Evolutionary conservation across 139 green algal genomes (phyloP).

Genomic region (Closterium sp.): DNA sequence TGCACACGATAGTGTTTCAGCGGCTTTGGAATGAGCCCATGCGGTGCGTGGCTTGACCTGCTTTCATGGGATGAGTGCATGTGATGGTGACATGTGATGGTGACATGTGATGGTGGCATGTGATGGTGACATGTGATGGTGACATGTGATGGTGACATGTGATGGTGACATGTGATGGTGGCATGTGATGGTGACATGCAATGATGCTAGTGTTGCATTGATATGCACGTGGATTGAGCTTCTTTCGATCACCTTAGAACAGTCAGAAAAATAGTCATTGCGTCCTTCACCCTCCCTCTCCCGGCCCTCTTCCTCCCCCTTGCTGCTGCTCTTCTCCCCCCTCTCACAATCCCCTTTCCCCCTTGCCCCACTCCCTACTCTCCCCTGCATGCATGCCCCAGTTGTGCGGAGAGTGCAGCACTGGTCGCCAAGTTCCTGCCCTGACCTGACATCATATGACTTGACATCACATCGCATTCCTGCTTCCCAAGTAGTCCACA

Average conservation of each 20-base stretch:
- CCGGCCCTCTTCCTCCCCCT: background rate
- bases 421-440: background rate
- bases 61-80: background rate
- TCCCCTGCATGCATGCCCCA: background rate
- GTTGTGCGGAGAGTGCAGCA: background rate
- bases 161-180: too few relatives aligned
- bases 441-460: background rate
- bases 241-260: too few relatives aligned
- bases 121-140: background rate
- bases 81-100: background rate
- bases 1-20: constrained; percentile 4
- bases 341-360: background rate
- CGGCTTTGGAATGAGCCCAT: background rate
- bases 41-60: background rate
- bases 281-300: background rate
- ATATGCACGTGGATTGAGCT: too few relatives aligned
- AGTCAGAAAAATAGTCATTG: too few relatives aligned
- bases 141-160: too few relatives aligned
- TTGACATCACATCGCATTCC: background rate
- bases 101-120: background rate
- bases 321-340: background rate
- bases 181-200: too few relatives aligned
- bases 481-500: too few relatives aligned
- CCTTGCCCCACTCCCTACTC: background rate
- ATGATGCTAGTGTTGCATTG: background rate